Evolutionary conservation across 352 stramenopile species (phyloP), one percentile per base, ranked within the genome.

Genomic region (Phytophthora uliginosa): DNA sequence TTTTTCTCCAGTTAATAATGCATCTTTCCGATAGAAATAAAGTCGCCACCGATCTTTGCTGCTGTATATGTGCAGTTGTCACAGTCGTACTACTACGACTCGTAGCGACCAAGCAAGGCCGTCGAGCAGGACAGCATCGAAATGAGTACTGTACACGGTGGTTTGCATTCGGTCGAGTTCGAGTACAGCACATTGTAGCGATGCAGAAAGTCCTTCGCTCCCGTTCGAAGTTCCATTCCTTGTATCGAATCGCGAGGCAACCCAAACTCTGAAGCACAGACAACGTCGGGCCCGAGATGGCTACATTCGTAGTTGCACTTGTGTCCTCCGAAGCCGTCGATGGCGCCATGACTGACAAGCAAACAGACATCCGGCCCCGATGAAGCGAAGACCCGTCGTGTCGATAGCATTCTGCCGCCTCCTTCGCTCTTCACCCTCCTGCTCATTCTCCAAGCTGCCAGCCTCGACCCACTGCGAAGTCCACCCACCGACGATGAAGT

Each of bases 371-470:
- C 15, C 40, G 5, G 36, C 12, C 10, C 36, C 6, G 12, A 42
- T 18, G 36, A 17, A 42, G 36, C 36, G 34, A 42, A 42, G 36
- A 7, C 40, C 40, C 15, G 7, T 4, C 15, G n/a, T n/a, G 17
- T 50, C 40, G 40, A 12, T 22, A n/a, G 40, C 40, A 50, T n/a
- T 50, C 40, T 50, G 13, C 36, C 3, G 45, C 40, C 24, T 5
- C 20, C 15, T 38, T n/a, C 7, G 3, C 58, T 36, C 24, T 26
- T 26, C 24, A 26, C 24, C 24, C 24, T 26, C 20, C 22, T 47
- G 5, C 18, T 38, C 70, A 77, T 66, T 77, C 51, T 69, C 45
- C 70, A 60, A 69, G 52, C 34, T 64, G 18, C 56, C 40, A 15
- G 5, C 63, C 63, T 13, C 12, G 10, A 58, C 47, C 10, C 48